Conservation (phyloP, 805 yeast genomes). For the Kodamaea sagamina region DNA sequence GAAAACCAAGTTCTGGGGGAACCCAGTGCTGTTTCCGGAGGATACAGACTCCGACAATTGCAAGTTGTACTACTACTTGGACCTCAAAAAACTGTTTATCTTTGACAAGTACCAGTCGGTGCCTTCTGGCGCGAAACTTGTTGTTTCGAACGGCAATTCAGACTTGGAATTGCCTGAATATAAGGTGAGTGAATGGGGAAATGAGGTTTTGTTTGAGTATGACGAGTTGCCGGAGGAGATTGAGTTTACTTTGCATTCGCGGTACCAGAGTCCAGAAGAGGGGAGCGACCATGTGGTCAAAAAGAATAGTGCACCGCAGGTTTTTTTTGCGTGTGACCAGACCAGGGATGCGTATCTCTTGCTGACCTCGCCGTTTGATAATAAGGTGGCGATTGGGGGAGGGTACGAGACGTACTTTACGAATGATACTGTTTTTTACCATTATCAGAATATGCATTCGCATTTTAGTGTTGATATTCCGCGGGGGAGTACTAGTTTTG, state of each 20-base stretch:
- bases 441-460: slow-evolving; percentile 15
- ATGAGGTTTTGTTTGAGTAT: slow-evolving; percentile 36
- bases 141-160: slow-evolving; percentile 32
- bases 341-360: slow-evolving; percentile 30
- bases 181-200: slow-evolving; percentile 40
- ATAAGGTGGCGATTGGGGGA: slow-evolving; percentile 31
- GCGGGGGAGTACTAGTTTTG: slow-evolving; percentile 13
- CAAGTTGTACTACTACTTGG: slow-evolving; percentile 34
- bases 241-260: slow-evolving; percentile 37
- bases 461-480: slow-evolving; percentile 13
- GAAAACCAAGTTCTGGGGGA: slow-evolving; percentile 13
- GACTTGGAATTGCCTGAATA: slow-evolving; percentile 46
- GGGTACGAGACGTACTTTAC: slow-evolving; percentile 40
- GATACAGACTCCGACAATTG: slow-evolving; percentile 30
- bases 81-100: slow-evolving; percentile 34
- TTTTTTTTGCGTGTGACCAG: slow-evolving; percentile 40
- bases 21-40: slow-evolving; percentile 19
- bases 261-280: slow-evolving; percentile 38
- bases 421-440: slow-evolving; percentile 42
- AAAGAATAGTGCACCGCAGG: slow-evolving; percentile 20
- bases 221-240: slow-evolving; percentile 17
- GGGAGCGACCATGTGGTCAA: neutral
- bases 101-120: slow-evolving; percentile 40
- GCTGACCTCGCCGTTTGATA: slow-evolving; percentile 41
- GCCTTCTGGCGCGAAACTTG: slow-evolving; percentile 24